phyloP scores from a whole-genome alignment of 2,329 filamentous ascomycete genomes.

The Neurospora sp. region DNA sequence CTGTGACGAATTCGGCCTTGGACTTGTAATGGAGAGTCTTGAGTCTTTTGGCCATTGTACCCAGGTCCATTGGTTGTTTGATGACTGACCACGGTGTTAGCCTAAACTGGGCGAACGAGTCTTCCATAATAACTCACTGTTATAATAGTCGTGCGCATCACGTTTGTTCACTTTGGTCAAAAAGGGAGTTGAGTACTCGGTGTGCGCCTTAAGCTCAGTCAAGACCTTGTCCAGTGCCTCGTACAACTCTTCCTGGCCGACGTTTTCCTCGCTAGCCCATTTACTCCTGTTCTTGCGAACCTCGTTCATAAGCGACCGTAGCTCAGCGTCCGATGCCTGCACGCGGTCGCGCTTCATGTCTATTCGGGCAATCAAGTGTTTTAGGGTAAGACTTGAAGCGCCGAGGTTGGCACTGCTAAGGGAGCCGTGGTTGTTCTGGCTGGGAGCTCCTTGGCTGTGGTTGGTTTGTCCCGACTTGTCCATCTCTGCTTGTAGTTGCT shows the following conservation, averaged over 20 bases:
- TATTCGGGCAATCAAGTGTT: slow-evolving; percentile 92
- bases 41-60: slow-evolving; percentile 96
- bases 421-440: slow-evolving; percentile 71
- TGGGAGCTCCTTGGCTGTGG: slow-evolving; percentile 32
- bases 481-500: slow-evolving; percentile 93
- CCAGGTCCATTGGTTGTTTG: slow-evolving; percentile 95
- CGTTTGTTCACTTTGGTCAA: slow-evolving; percentile 91
- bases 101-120: not conserved
- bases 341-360: slow-evolving; percentile 88
- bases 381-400: slow-evolving; percentile 88
- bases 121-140: slow-evolving; percentile 42
- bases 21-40: slow-evolving; percentile 71
- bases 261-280: slow-evolving; percentile 96
- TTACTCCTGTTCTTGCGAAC: slow-evolving; percentile 97
- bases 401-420: slow-evolving; percentile 90
- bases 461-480: slow-evolving; percentile 52
- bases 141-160: slow-evolving; percentile 92
- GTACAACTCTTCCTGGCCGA: slow-evolving; percentile 95
- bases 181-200: slow-evolving; percentile 95
- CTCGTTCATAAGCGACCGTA: slow-evolving; percentile 89
- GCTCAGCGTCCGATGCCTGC: slow-evolving; percentile 81
- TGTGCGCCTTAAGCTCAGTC: slow-evolving; percentile 93
- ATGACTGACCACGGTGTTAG: slow-evolving; percentile 49
- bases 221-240: slow-evolving; percentile 95
- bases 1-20: slow-evolving; percentile 88